Base-by-base conservation (phyloP, 139 green algal genomes). In the Dunaliella primolecta region DNA sequence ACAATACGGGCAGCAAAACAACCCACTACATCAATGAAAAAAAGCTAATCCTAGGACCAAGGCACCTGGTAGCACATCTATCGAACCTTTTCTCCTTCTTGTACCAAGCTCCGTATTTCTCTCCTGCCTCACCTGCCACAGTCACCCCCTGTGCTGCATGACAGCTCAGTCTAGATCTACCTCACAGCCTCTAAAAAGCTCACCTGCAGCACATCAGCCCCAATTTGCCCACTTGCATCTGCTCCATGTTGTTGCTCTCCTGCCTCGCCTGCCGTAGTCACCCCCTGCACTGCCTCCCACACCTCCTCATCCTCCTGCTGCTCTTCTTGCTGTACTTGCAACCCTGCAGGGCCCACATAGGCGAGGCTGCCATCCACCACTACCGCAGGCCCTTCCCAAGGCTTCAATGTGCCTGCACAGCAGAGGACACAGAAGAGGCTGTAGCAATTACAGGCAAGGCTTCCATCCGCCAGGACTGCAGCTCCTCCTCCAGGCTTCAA, bases 341-440 rank as follows among this genome's bases (percentile, higher is more conserved):
- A 64, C 70, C 70, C 70, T 29, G 7, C 27, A 30, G 75, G 27
- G 27, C 75, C 27, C 7, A 27, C 36, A 30, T 11, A 38, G n/a
- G 75, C 11, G 3, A 80, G 75, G 55, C 64, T 86, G 30, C 92
- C 93, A 81, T 95, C 89, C 1, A 96, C 55, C 1, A 95, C 31
- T 20, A 93, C 79, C 0, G 90, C 79, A 1, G 89, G 24, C 0
- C 92, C 93, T 56, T 95, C 91, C 93, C 93, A 95, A 0, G 89
- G 81, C 81, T 92, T 84, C 30, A 89, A 25, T 7, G 81, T 83
- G 36, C 90, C 89, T 87, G 83, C 74, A 33, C 36, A 23, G 64
- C 35, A 81, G 3, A 38, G 38, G 25, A 34, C 3, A 64, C n/a
- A 33, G 35, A 15, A 32, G 29, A 35, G 56, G n/a, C 1, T 2